Evolutionary conservation across 2,329 filamentous ascomycete species (phyloP), one percentile per base, ranked within the genome.

Genomic region (Pyrenophora teres): DNA sequence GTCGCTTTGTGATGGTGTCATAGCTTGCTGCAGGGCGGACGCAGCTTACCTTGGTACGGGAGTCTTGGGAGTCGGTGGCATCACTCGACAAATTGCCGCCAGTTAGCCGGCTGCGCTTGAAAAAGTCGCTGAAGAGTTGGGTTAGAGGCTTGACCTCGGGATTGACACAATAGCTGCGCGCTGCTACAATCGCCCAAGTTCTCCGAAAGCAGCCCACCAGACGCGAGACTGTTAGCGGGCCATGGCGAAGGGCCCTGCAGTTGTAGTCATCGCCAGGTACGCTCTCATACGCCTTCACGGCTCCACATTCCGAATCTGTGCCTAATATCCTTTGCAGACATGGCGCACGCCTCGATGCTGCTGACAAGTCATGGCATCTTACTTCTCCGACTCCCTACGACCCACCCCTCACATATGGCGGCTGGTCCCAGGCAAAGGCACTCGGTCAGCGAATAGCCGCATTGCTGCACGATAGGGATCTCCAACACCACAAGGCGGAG

Each of bases 351-450:
- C 87, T 99, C 51, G 94, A 99, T 74, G 91, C 91, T 49, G 92
- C 92, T 56, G 92, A 99, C 80, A 92, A 92, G 72, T 86, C 90
- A 73, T 99, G 94, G 94, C 91, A 97, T 74, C 82, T 96, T 47
- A 89, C 89, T 25, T 96, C 94, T 5, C 89, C 92, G 1, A 92
- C 91, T 5, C 94, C 94, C 2, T 99, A 97, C 79, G 93, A 99
- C 62, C 90, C 94, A 60, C 94, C 94, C 42, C 81, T 99, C 51
- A 96, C 92, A 2, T 97, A 97, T 70, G 90, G 90, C 62, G 94
- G 94, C 59, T 97, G 94, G 89, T 84, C 87, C 12, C 94, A 97
- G 74, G 87, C 89, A 46, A 87, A 89, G 63, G 85, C 87, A 4
- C 83, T 97, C 19, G 94, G 94, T 13, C 81, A 86, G 55, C 87